Evolutionary conservation across 2,329 filamentous ascomycete genomes (phyloP), one percentile per base, ranked within the genome.

Genomic region (Neurospora sp.): DNA sequence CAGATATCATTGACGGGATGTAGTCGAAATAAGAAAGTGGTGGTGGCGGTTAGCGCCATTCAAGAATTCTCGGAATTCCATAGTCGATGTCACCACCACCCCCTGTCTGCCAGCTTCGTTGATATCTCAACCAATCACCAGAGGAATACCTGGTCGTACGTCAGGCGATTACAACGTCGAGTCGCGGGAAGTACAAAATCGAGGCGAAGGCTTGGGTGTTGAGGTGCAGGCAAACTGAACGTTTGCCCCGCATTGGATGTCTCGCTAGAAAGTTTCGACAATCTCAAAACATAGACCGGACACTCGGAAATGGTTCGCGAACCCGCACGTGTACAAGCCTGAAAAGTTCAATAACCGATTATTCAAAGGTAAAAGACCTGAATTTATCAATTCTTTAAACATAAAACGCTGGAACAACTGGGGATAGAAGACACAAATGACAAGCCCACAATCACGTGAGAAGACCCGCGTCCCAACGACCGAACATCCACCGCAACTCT

Each of bases 341-440:
- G 3, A 62, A 17, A 8, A 2, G 2, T n/a, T 2, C 1, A n/a
- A 17, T 8, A 2, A 17, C 1, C 52, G 1, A 4, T 62, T 36
- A 28, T 8, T 17, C 0, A 10, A 62, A 8, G 15, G 23, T 1
- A 2, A 5, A 6, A 1, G 33, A 33, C 1, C 4, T 17, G 15
- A 33, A 6, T 2, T 5, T 36, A 1, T 5, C 8, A 28, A 10
- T 2, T 33, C 0, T 10, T 2, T 15, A 5, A 36, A 8, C 6
- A 5, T 1, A n/a, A 10, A 36, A 62, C 1, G 28, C 12, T n/a
- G 52, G 23, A 36, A 36, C 8, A 2, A 33, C 52, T 2, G 23
- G 8, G 15, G 4, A 62, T n/a, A 33, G 1, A 8, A 10, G 52
- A 28, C 15, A 62, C 1, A 6, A 52, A 52, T 2, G 11, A 52